Conservation (phyloP, 768 basidiomycete genomes). For the Podaxis carcinomalis region DNA sequence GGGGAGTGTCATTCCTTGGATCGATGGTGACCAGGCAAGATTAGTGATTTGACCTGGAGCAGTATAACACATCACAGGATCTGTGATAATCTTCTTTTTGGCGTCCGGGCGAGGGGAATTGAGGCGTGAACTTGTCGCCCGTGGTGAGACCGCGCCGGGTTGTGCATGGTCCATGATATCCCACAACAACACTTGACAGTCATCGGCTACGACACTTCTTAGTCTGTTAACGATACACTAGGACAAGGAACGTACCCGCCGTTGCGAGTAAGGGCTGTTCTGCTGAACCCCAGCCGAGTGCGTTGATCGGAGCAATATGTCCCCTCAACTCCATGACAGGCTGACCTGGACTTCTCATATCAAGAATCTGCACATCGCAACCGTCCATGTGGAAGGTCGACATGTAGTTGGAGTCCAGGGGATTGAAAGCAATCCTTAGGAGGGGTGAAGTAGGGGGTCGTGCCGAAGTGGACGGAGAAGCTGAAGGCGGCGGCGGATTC, state of each 20-base stretch:
- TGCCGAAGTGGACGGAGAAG: constrained; percentile 54
- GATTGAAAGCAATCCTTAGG: constrained; percentile 87
- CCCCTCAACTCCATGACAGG: constrained; percentile 90
- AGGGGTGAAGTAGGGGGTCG: constrained; percentile 78
- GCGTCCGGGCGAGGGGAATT: constrained; percentile 81
- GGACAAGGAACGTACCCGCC: constrained; percentile 50
- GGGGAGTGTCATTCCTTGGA: constrained; percentile 72
- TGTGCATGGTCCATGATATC: constrained; percentile 70
- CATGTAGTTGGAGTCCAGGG: constrained; percentile 90
- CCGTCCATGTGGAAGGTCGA: constrained; percentile 97
- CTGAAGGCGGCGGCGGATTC: constrained; percentile 53
- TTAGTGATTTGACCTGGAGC: constrained; percentile 76
- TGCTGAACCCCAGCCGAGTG: constrained; percentile 85
- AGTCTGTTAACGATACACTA: neutral
- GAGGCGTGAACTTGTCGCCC: constrained; percentile 65
- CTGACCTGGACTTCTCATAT: constrained; percentile 95
- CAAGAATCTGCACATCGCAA: constrained; percentile 84
- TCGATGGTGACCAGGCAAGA: constrained; percentile 85
- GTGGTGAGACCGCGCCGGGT: constrained; percentile 55
- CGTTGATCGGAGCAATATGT: constrained; percentile 79
- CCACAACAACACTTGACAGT: constrained; percentile 92
- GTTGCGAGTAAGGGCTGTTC: constrained; percentile 84
- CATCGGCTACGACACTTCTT: constrained; percentile 60
- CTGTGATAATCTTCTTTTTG: constrained; percentile 68
- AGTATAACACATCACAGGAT: constrained; percentile 83